These are phyloP conservation scores for Maudiozyma barnettii DNA, from an alignment of 805 yeast genomes.

Conservation along the genomic window DNA sequence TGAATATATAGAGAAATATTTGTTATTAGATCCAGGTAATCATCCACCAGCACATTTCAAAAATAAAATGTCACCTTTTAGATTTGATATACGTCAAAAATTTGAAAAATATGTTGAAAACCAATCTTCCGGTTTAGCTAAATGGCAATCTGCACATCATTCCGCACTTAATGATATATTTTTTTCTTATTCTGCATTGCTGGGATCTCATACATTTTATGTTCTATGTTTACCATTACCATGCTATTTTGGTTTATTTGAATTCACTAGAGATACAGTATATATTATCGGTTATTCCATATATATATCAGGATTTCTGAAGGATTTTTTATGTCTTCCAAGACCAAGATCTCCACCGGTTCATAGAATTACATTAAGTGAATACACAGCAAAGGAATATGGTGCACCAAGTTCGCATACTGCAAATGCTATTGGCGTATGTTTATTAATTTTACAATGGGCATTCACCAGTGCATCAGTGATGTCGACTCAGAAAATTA, in stretches of 20 bases:
- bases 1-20: constrained; percentile 12
- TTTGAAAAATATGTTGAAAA: constrained; percentile 48
- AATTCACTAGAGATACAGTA: constrained; percentile 56
- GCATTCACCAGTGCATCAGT: not conserved
- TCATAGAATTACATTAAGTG: constrained; percentile 78
- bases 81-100: constrained; percentile 43
- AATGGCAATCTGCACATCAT: constrained; percentile 46
- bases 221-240: constrained; percentile 81
- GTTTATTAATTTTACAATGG: constrained; percentile 35
- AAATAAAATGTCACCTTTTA: constrained; percentile 40
- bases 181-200: constrained; percentile 78
- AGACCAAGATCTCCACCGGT: constrained; percentile 90
- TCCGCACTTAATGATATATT: constrained; percentile 51
- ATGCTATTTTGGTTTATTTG: constrained; percentile 64
- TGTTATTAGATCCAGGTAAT: constrained; percentile 47
- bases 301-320: constrained; percentile 60
- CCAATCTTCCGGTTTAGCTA: constrained; percentile 55
- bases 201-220: constrained; percentile 91
- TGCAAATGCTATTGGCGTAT: constrained; percentile 87
- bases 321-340: constrained; percentile 84
- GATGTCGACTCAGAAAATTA: not conserved
- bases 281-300: constrained; percentile 53
- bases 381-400: constrained; percentile 86
- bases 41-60: constrained; percentile 57
- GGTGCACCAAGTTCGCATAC: constrained; percentile 93